phyloP scores from a whole-genome alignment of 495 filamentous ascomycete species.

The Hypoxylon lienhwacheense region DNA sequence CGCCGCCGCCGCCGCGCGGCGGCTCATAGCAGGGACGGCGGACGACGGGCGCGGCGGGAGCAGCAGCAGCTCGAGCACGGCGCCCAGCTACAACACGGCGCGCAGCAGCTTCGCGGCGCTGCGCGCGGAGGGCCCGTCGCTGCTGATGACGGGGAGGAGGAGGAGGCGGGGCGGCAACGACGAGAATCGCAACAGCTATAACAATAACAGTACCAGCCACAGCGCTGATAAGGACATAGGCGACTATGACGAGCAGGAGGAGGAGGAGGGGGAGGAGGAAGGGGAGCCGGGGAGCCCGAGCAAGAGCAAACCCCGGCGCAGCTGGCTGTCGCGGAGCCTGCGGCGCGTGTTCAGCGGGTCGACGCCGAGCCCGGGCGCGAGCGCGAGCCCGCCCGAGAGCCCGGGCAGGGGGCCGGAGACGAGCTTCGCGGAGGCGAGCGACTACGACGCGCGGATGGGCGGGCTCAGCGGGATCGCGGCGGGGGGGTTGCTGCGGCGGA shows the following conservation, averaged over 20 bases:
- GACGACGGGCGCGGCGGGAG: conserved; percentile 35
- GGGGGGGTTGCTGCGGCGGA: conserved; percentile 41
- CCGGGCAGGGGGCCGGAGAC: conserved; percentile 29
- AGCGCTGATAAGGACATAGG: too few species aligned
- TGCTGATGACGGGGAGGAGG: conserved; percentile 52
- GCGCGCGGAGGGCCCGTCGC: conserved; percentile 65
- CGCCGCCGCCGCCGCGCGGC: conserved; percentile 28
- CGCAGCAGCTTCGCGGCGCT: conserved; percentile 61
- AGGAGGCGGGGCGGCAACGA: conserved; percentile 12
- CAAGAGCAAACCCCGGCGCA: conserved; percentile 47
- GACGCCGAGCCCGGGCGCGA: conserved; percentile 19
- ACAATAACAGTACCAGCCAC: too few species aligned
- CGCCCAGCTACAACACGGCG: conserved; percentile 71
- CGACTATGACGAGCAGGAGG: background rate
- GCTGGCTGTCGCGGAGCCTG: conserved; percentile 56
- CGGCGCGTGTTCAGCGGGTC: conserved; percentile 46
- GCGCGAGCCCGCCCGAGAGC: conserved; percentile 14
- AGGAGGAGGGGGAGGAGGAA: conserved; percentile 28
- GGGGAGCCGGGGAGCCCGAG: conserved; percentile 49
- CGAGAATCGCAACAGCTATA: background rate
- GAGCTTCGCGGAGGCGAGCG: conserved; percentile 32
- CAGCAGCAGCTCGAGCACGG: conserved; percentile 42
- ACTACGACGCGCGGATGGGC: conserved; percentile 37
- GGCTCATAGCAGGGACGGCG: conserved; percentile 16
- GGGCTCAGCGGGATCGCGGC: conserved; percentile 38